Evolutionary conservation across 345 rosid species (phyloP).

Genomic region (Fremontodendron californicum): DNA sequence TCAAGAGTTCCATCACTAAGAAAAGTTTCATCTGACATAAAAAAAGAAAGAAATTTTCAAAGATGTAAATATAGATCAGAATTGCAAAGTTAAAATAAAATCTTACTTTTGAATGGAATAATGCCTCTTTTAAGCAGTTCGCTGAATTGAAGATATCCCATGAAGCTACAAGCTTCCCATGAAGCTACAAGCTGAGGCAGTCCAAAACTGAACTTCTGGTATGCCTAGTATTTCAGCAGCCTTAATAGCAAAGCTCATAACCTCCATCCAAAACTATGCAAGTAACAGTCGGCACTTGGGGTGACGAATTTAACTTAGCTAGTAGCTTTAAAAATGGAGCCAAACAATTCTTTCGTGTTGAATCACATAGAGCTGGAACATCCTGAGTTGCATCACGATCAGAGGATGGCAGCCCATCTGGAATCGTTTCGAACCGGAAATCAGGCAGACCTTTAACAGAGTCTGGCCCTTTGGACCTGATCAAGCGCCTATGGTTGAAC

Average conservation of each 20-base stretch:
- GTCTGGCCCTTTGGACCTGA: constrained; percentile 29
- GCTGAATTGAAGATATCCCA: constrained; percentile 30
- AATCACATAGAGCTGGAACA: constrained; percentile 12
- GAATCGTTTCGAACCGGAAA: constrained; percentile 34
- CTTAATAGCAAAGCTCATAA: constrained; percentile 22
- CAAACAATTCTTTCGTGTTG: constrained; percentile 26
- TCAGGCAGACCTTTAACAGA: constrained; percentile 24
- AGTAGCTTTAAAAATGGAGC: constrained; percentile 31
- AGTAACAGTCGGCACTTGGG: constrained; percentile 24
- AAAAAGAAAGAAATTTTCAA: background rate
- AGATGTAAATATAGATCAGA: background rate
- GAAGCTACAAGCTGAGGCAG: constrained; percentile 31
- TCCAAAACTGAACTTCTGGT: constrained; percentile 30
- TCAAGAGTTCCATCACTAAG: constrained; percentile 2
- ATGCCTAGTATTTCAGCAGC: constrained; percentile 21
- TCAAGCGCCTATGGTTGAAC: constrained; percentile 30
- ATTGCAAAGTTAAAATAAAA: background rate
- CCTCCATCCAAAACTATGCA: constrained; percentile 29
- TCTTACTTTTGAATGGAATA: constrained; percentile 32
- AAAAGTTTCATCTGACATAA: constrained; percentile 29
- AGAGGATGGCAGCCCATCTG: constrained; percentile 29
- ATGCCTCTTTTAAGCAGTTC: constrained; percentile 30
- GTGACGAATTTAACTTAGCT: background rate
- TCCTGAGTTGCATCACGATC: constrained; percentile 32
- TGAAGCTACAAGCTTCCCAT: constrained; percentile 29